Evolutionary conservation across 768 basidiomycete species (phyloP).

Genomic region (Suillus subalutaceus): DNA sequence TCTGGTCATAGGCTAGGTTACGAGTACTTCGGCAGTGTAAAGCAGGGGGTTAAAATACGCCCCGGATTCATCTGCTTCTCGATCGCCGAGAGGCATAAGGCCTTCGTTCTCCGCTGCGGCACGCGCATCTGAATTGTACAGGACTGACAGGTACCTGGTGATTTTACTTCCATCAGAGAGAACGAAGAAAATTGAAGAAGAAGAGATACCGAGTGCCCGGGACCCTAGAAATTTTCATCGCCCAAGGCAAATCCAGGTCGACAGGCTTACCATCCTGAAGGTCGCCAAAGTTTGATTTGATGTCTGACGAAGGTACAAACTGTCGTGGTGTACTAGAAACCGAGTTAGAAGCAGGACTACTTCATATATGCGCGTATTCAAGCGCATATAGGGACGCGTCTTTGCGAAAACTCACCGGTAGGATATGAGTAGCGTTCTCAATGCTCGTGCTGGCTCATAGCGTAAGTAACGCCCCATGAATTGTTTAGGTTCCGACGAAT

Average conservation of each 20-base stretch:
- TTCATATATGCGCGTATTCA: conserved; percentile 18
- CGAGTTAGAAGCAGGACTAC: neutral
- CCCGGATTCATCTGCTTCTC: conserved; percentile 32
- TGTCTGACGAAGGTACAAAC: conserved; percentile 1
- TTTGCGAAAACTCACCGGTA: conserved; percentile 61
- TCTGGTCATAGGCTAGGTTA: neutral
- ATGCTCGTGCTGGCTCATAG: conserved; percentile 78
- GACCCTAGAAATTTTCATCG: conserved; percentile 64
- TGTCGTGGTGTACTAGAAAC: conserved; percentile 4
- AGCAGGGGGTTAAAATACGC: conserved; percentile 59
- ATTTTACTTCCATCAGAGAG: conserved; percentile 24
- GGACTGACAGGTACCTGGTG: conserved; percentile 42
- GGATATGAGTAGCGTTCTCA: conserved; percentile 73
- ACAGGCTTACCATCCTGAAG: conserved; percentile 32
- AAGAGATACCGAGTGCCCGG: conserved; percentile 52
- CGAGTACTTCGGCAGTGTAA: conserved; percentile 59
- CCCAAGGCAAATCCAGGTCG: conserved; percentile 52
- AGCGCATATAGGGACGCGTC: neutral
- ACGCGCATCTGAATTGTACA: conserved; percentile 61
- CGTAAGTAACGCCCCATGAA: conserved; percentile 77
- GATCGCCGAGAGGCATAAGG: conserved; percentile 28
- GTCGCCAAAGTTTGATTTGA: conserved; percentile 3
- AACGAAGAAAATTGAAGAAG: conserved; percentile 4
- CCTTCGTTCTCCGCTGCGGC: conserved; percentile 15
- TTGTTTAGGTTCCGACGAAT: conserved; percentile 54